Evolutionary conservation across 768 basidiomycete genomes (phyloP), one percentile per base, ranked within the genome.

Genomic region (Mycena latifolia): DNA sequence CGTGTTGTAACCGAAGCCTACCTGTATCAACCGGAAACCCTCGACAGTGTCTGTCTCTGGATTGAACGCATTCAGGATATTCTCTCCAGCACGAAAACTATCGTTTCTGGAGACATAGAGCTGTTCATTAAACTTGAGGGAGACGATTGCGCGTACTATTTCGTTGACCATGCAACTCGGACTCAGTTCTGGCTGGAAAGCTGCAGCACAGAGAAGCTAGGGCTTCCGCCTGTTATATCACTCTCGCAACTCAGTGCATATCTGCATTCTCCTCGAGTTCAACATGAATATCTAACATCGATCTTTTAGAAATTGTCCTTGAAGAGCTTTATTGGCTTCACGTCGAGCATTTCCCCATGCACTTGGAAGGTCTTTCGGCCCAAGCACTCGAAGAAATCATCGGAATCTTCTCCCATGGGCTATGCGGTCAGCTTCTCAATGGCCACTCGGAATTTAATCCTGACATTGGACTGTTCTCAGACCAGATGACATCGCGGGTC

Each of bases 331-430:
- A 88, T 60, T 91, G 89, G 90, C 68, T 73, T 0, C 90, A 92
- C 66, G 75, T 89, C 18, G 89, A 91, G 69, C 85, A 79, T 65
- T 90, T 88, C 73, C 88, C 87, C 0, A 86, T 84, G 76, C 89
- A 90, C 65, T 67, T 80, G 15, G 69, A 73, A 10, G 70, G 77
- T 3, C 70, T 87, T 8, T 70, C 74, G 5, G 69, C 68, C n/a
- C 60, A 73, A 29, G 70, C 73, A 9, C 69, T 88, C 12, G 81
- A 85, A 11, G 84, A 87, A 18, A 77, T 89, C 7, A 83, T 82
- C 43, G 75, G 80, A 27, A 77, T 88, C 2, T 83, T 90, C 48
- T 79, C 84, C 25, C 88, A 91, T 71, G 86, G 81, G 2, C 76
- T 81, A 70, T 83, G 81, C 45, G 89, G 89, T 89, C 71, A 55